phyloP scores from a whole-genome alignment of 495 filamentous ascomycete species.

The Talaromyces proteolyticus region DNA sequence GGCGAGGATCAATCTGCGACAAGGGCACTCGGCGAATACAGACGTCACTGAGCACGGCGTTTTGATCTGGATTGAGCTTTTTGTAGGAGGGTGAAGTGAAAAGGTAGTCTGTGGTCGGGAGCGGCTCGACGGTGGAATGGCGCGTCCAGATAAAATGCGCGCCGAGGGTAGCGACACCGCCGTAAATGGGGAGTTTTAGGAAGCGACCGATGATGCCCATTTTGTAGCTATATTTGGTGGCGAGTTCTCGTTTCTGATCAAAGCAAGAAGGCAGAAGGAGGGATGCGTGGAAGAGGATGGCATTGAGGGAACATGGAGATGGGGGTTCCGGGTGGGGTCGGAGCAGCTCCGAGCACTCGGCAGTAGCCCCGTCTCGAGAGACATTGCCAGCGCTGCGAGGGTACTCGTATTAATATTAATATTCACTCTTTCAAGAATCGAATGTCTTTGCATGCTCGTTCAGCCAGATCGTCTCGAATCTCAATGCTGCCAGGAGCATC shows the following conservation, averaged over 20 bases:
- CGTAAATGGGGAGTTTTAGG: constrained; percentile 34
- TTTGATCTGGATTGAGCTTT: constrained; percentile 55
- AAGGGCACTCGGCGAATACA: constrained; percentile 57
- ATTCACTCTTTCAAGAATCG: too few relatives aligned
- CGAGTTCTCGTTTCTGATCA: not conserved
- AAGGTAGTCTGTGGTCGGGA: constrained; percentile 54
- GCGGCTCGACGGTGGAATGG: constrained; percentile 38
- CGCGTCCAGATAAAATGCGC: constrained; percentile 38
- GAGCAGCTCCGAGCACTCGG: not conserved
- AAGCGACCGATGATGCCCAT: constrained; percentile 45
- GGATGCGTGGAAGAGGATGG: not conserved
- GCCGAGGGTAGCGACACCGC: constrained; percentile 34
- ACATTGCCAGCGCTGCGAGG: too few relatives aligned
- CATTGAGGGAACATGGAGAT: not conserved
- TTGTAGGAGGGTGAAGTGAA: constrained; percentile 49
- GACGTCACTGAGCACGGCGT: constrained; percentile 56
- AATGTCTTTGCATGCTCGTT: too few relatives aligned
- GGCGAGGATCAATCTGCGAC: constrained; percentile 54
- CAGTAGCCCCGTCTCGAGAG: not conserved
- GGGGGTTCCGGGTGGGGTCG: not conserved
- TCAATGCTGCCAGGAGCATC: too few relatives aligned
- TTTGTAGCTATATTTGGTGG: too few relatives aligned
- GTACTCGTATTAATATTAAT: too few relatives aligned
- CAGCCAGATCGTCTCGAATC: too few relatives aligned
- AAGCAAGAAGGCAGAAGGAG: not conserved